Evolutionary conservation across 768 basidiomycete genomes (phyloP).

Genomic region (Russula vinacea): DNA sequence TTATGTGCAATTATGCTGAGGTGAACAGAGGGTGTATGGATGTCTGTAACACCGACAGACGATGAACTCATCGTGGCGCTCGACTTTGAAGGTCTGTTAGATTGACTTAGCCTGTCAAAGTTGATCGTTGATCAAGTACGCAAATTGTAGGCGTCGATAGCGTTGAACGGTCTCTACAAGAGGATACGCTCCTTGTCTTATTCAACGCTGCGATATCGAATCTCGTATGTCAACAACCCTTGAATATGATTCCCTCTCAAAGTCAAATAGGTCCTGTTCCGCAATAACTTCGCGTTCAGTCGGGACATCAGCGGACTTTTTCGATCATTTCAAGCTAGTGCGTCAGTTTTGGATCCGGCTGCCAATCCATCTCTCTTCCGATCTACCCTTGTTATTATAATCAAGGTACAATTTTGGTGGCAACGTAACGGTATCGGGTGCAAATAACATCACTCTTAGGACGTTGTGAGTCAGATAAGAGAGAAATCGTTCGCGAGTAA

Average conservation of each 20-base stretch:
- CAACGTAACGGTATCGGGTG: background rate
- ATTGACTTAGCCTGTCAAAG: background rate
- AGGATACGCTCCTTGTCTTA: constrained; percentile 59
- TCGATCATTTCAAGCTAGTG: constrained; percentile 59
- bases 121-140: constrained; percentile 1
- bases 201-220: constrained; percentile 68
- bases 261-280: constrained; percentile 52
- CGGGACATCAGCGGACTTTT: constrained; percentile 60
- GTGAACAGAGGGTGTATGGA: constrained; percentile 58
- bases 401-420: constrained; percentile 45
- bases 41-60: constrained; percentile 61
- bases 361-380: constrained; percentile 57
- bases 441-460: constrained; percentile 39
- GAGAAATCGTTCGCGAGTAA: constrained; percentile 57
- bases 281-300: constrained; percentile 62
- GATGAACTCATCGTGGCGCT: constrained; percentile 54
- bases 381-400: constrained; percentile 58
- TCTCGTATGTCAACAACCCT: constrained; percentile 41
- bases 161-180: constrained; percentile 60
- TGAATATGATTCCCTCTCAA: constrained; percentile 33
- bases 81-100: constrained; percentile 56
- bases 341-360: constrained; percentile 54
- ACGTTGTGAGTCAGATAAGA: constrained; percentile 62
- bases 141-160: constrained; percentile 50
- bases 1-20: background rate